These are phyloP conservation scores for Solanum pimpinellifolium DNA, from an alignment of 257 asterid genomes.

Conservation along the genomic window DNA sequence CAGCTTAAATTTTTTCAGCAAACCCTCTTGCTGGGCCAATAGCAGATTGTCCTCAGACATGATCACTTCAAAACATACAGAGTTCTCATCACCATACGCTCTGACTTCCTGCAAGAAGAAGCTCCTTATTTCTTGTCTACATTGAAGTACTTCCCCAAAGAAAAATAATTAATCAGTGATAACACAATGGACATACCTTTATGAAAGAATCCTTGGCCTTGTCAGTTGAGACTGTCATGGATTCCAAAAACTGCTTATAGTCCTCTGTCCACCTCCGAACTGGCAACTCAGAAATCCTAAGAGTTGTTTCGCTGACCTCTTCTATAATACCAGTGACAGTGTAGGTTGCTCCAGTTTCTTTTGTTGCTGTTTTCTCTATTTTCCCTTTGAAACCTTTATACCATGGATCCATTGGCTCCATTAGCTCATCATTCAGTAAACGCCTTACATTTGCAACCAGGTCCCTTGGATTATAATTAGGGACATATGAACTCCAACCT, in stretches of 20 bases:
- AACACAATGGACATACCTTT: constrained; percentile 31
- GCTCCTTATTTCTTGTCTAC: background rate
- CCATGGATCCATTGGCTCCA: constrained; percentile 92
- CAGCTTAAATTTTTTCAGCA: constrained; percentile 73
- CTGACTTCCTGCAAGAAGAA: constrained; percentile 39
- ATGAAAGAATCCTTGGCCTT: constrained; percentile 77
- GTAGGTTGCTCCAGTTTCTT: constrained; percentile 55
- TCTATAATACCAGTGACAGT: constrained; percentile 63
- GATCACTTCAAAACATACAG: constrained; percentile 48
- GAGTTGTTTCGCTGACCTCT: constrained; percentile 54
- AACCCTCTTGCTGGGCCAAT: constrained; percentile 58
- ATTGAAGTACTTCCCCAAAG: background rate
- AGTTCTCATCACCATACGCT: constrained; percentile 57
- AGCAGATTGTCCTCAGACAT: constrained; percentile 48
- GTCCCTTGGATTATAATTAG: constrained; percentile 84
- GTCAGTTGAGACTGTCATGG: constrained; percentile 54
- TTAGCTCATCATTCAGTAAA: constrained; percentile 56
- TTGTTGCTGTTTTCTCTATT: constrained; percentile 56
- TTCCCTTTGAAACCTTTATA: constrained; percentile 76
- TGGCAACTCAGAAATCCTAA: constrained; percentile 80
- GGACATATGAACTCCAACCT: constrained; percentile 89
- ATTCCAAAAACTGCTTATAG: constrained; percentile 81
- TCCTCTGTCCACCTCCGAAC: constrained; percentile 88
- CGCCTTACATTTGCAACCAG: constrained; percentile 66
- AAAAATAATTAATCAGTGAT: background rate